These are phyloP conservation scores for Wickerhamiella qilinensis DNA, from an alignment of 805 yeast genomes.

Conservation along the genomic window DNA sequence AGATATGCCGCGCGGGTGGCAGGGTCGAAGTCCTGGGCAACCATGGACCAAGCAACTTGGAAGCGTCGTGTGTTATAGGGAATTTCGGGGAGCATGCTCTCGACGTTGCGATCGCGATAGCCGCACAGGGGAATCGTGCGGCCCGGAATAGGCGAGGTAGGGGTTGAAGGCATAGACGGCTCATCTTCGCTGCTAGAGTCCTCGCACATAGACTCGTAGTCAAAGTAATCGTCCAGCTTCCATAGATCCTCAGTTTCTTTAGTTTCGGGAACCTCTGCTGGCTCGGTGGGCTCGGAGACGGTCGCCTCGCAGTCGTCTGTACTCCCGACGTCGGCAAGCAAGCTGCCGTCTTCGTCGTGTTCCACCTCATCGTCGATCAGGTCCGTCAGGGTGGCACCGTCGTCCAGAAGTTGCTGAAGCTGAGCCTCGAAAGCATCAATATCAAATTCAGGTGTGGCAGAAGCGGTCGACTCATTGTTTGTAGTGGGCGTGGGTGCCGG, in stretches of 20 bases:
- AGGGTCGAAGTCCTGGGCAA: slow-evolving; percentile 11
- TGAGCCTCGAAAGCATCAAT: neutral
- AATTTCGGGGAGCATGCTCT: neutral
- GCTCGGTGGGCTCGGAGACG: neutral
- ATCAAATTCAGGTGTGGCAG: neutral
- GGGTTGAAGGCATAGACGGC: slow-evolving; percentile 1
- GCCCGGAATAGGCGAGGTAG: neutral
- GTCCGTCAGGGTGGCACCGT: neutral
- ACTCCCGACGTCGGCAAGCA: neutral
- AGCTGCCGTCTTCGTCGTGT: neutral
- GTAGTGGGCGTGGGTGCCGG: neutral
- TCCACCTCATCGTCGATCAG: neutral
- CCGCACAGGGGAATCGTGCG: neutral
- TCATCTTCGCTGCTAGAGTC: slow-evolving; percentile 1
- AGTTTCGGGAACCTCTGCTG: neutral
- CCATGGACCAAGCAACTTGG: slow-evolving; percentile 16
- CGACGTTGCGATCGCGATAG: slow-evolving; percentile 1
- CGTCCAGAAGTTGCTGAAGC: neutral
- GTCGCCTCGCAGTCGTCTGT: neutral
- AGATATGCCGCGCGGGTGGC: slow-evolving; percentile 13
- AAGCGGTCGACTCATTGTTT: neutral
- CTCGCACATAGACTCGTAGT: slow-evolving; percentile 11
- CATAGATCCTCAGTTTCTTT: neutral
- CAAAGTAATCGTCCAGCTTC: slow-evolving; percentile 12
- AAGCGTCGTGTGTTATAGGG: slow-evolving; percentile 9